Evolutionary conservation across 495 filamentous ascomycete species (phyloP).

Genomic region (Neurospora sp.): DNA sequence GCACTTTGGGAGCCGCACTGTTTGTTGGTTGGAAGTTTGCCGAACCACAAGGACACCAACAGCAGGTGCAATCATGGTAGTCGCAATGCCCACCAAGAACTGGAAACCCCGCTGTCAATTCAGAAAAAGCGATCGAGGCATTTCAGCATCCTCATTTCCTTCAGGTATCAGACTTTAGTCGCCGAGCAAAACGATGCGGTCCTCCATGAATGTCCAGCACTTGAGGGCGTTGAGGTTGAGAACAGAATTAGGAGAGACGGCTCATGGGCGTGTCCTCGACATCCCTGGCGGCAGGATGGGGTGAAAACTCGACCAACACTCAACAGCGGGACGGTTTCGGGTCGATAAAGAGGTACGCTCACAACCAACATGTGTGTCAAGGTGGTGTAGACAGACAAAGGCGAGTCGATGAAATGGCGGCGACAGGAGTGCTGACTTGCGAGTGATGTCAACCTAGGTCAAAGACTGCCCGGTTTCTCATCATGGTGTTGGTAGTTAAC

Average conservation of each 20-base stretch:
- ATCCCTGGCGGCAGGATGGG: neutral
- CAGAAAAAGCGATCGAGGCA: neutral
- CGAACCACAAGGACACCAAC: too few species aligned
- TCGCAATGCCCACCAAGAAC: too few species aligned
- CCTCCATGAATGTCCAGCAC: neutral
- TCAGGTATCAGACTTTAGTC: neutral
- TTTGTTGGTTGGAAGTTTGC: too few species aligned
- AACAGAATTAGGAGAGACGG: neutral
- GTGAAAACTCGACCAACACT: neutral
- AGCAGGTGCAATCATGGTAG: too few species aligned
- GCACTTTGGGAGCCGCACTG: too few species aligned
- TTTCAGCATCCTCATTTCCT: neutral
- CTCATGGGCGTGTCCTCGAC: neutral
- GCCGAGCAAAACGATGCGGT: neutral
- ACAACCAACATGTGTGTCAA: neutral
- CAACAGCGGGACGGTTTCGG: neutral
- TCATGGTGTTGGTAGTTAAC: neutral
- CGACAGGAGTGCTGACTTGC: neutral
- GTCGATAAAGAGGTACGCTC: neutral
- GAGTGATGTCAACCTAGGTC: neutral
- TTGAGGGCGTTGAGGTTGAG: too few species aligned
- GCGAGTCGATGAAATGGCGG: neutral
- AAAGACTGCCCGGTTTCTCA: neutral
- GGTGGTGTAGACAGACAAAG: neutral
- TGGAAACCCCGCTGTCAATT: neutral